These are phyloP conservation scores for Coemansia sp. DNA, from an alignment of 192 early-diverging fungal genomes.

Conservation along the genomic window DNA sequence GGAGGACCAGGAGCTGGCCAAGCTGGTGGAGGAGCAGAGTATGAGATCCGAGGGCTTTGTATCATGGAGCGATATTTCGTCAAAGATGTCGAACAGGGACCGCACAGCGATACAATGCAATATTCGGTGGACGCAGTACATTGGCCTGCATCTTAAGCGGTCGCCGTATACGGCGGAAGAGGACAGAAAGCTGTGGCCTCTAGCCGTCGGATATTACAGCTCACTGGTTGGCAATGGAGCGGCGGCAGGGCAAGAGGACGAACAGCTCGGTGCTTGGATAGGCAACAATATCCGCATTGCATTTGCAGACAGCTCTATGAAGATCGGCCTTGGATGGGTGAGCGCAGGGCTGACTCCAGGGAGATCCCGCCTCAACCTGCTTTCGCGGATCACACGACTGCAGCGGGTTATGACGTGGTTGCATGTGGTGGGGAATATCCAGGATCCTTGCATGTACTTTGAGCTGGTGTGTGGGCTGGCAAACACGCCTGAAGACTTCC, in stretches of 20 bases:
- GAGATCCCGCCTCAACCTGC: slow-evolving; percentile 7
- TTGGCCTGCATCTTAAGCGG: slow-evolving; percentile 25
- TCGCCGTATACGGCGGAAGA: slow-evolving; percentile 22
- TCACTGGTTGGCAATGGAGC: background rate
- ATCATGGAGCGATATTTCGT: slow-evolving; percentile 20
- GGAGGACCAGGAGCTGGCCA: slow-evolving; percentile 19
- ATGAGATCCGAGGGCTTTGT: slow-evolving; percentile 4
- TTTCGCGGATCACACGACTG: slow-evolving; percentile 13
- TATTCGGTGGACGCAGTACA: slow-evolving; percentile 15
- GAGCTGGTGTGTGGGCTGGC: slow-evolving; percentile 29
- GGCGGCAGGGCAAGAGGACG: background rate
- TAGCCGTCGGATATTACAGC: slow-evolving; percentile 2
- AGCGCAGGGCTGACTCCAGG: slow-evolving; percentile 6
- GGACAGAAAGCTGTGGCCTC: slow-evolving; percentile 27
- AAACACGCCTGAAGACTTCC: slow-evolving; percentile 25
- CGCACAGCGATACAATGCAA: slow-evolving; percentile 15
- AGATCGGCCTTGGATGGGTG: slow-evolving; percentile 10
- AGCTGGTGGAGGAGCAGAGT: slow-evolving; percentile 9
- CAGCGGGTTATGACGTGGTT: slow-evolving; percentile 21
- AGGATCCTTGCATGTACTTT: slow-evolving; percentile 15
- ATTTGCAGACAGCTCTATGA: slow-evolving; percentile 5
- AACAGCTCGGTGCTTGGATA: too few species aligned
- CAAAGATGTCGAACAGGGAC: slow-evolving; percentile 1
- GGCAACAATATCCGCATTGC: background rate
- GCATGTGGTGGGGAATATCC: slow-evolving; percentile 6